Evolutionary conservation across 108 stramenopile species (phyloP), one percentile per base, ranked within the genome.

Genomic region (Cyclostephanos tholiformis): DNA sequence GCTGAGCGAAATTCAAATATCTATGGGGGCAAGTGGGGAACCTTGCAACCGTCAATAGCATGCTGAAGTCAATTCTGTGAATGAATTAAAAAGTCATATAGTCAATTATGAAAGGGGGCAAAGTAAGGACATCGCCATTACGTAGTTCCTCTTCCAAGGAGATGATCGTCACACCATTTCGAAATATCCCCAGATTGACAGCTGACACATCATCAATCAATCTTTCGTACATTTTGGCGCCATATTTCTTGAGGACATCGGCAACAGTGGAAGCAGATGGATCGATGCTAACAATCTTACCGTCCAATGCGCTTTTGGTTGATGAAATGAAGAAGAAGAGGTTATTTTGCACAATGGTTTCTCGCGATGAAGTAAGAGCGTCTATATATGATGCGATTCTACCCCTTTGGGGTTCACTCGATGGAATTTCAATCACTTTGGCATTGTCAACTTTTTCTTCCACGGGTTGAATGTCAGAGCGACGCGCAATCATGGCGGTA

Each of bases 71-170:
- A 4, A 41, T 41, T 12, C 12, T 41, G 9, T 41, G 4, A 41
- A 41, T 41, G 9, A 10, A 53, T 20, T 25, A 53, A 53, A 53
- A 4, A 20, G 0, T 53, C 23, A 53, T 20, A 25, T 8, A 25
- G 30, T 60, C 59, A 38, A 60, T 35, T 38, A 60, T 35, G 59
- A 39, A 38, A 36, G 2, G 23, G 20, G 77, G 70, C 27, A 74
- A 38, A 13, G 80, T 81, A 2, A 92, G 50, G 32, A 92, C 87
- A 80, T 92, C 91, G n/a, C 88, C 91, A 76, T 89, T 92, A 51
- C 30, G 27, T 11, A 92, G 76, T 29, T 65, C 20, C n/a, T 89
- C 87, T 11, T 82, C 77, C 39, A 82, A 25, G 8, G 57, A 26
- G 1, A 75, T 80, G 17, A 57, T n/a, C n/a, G n/a, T 23, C 36